phyloP scores from a whole-genome alignment of 805 yeast species.

The Saccharomyces paradoxus region DNA sequence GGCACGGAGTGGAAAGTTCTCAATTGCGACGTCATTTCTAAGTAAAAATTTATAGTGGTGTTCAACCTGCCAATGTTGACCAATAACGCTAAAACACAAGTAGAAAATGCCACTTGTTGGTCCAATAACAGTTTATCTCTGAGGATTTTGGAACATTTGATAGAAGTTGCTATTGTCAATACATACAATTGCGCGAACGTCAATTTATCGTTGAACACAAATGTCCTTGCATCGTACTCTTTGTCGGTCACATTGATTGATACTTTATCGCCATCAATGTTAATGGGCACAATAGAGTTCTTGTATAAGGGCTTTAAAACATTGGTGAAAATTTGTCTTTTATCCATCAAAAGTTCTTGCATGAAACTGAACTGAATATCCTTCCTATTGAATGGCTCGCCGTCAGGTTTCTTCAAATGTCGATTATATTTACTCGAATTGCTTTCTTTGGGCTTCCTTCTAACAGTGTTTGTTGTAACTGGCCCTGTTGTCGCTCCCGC shows the following conservation, averaged over 20 bases:
- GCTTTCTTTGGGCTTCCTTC: neutral
- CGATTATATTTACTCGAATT: slow-evolving; percentile 23
- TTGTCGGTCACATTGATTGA: slow-evolving; percentile 23
- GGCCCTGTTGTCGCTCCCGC: neutral
- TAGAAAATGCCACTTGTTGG: slow-evolving; percentile 55
- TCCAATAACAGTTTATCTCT: slow-evolving; percentile 66
- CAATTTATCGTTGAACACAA: slow-evolving; percentile 37
- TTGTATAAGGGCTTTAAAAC: slow-evolving; percentile 40
- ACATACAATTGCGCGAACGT: slow-evolving; percentile 82
- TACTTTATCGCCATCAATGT: slow-evolving; percentile 32
- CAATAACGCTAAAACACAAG: slow-evolving; percentile 72
- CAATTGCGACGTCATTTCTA: slow-evolving; percentile 89
- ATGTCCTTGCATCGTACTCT: slow-evolving; percentile 33
- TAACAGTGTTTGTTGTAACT: slow-evolving; percentile 23
- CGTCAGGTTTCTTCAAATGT: slow-evolving; percentile 80
- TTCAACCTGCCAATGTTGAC: slow-evolving; percentile 92
- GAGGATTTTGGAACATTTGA: slow-evolving; percentile 74
- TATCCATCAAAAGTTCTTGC: slow-evolving; percentile 53
- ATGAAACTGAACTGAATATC: slow-evolving; percentile 84
- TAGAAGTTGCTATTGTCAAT: slow-evolving; percentile 70
- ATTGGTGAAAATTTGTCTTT: slow-evolving; percentile 59
- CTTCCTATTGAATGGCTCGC: slow-evolving; percentile 81
- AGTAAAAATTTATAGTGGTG: slow-evolving; percentile 88
- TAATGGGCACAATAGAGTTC: slow-evolving; percentile 26
- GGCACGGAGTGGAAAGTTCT: slow-evolving; percentile 94